Conservation (phyloP, 352 stramenopile genomes). For the Globisporangium lucens region DNA sequence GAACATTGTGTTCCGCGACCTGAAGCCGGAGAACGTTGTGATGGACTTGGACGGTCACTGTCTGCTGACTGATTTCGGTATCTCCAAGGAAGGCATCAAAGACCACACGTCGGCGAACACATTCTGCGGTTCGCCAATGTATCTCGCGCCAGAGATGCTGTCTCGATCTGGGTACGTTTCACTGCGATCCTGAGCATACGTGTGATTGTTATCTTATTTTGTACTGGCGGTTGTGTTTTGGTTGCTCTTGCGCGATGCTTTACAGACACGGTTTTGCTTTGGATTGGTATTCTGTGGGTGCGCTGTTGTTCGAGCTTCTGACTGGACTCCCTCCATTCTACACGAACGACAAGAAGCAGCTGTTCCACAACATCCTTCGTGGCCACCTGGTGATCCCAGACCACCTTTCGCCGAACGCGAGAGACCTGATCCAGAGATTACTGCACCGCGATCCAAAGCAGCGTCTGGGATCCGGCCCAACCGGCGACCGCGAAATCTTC, state of each 20-base stretch:
- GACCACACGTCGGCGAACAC: slow-evolving; percentile 84
- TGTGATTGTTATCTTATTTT: not conserved
- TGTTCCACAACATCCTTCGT: slow-evolving; percentile 90
- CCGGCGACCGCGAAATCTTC: slow-evolving; percentile 81
- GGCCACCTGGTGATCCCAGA: slow-evolving; percentile 79
- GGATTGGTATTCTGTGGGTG: slow-evolving; percentile 85
- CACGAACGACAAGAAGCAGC: slow-evolving; percentile 87
- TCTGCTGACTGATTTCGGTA: slow-evolving; percentile 81
- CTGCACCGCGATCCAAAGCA: slow-evolving; percentile 81
- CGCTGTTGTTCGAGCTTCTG: slow-evolving; percentile 75
- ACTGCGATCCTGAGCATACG: not conserved
- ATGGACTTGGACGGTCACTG: slow-evolving; percentile 85
- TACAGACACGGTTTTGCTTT: slow-evolving; percentile 68
- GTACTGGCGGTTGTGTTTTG: not conserved
- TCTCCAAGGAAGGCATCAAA: slow-evolving; percentile 86
- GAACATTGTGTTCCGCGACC: slow-evolving; percentile 85
- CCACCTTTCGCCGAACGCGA: slow-evolving; percentile 70
- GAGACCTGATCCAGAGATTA: slow-evolving; percentile 77
- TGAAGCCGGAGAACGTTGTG: slow-evolving; percentile 86
- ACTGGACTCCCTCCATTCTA: slow-evolving; percentile 86
- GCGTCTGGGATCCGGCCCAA: slow-evolving; percentile 66
- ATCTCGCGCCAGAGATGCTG: slow-evolving; percentile 82
- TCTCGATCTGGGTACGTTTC: slow-evolving; percentile 54
- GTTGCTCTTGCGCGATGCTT: not conserved
- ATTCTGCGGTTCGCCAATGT: slow-evolving; percentile 87